Percentiles rank a stretch among this genome's conserved stretches.
phyloP scores from a whole-genome alignment of 2,329 filamentous ascomycete species.

The Arthrobotrys pseudoclavata region DNA sequence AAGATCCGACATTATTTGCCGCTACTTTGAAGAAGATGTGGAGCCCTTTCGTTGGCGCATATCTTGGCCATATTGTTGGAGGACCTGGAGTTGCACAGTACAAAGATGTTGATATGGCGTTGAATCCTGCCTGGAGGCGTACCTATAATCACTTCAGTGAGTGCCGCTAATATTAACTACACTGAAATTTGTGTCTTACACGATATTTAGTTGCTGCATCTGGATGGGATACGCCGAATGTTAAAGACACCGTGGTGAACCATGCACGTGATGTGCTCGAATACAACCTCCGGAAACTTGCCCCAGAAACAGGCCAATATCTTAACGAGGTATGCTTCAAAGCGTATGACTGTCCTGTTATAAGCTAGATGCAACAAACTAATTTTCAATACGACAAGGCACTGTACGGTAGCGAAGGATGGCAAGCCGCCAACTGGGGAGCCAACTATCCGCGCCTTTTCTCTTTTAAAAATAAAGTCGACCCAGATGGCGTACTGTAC shows the following conservation, averaged over 20 bases:
- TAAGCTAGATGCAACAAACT: conserved; percentile 1
- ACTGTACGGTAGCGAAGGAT: conserved; percentile 47
- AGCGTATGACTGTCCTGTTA: conserved; percentile 40
- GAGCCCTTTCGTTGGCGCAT: conserved; percentile 60
- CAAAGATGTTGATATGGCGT: conserved; percentile 66
- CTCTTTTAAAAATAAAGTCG: conserved; percentile 65
- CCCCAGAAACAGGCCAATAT: conserved; percentile 67
- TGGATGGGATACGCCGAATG: conserved; percentile 63
- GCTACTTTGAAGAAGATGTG: conserved; percentile 65
- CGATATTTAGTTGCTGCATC: conserved; percentile 36
- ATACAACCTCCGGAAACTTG: conserved; percentile 66
- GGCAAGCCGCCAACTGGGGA: conserved; percentile 67
- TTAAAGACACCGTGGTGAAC: conserved; percentile 66
- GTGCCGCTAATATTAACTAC: not conserved
- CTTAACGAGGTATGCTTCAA: conserved; percentile 68
- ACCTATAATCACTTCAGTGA: conserved; percentile 66
- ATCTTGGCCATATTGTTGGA: conserved; percentile 65
- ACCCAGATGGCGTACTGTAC: conserved; percentile 65
- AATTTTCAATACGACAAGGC: conserved; percentile 19
- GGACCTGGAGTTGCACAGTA: conserved; percentile 66
- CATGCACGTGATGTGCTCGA: conserved; percentile 46
- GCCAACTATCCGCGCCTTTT: conserved; percentile 64
- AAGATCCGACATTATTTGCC: conserved; percentile 64
- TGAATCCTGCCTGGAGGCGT: conserved; percentile 68
- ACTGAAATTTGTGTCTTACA: not conserved